A percentile compares a stretch with the other conserved stretches of the same genome.
phyloP scores from a whole-genome alignment of 495 filamentous ascomycete genomes.

The Aspergillus incahuasiensis region DNA sequence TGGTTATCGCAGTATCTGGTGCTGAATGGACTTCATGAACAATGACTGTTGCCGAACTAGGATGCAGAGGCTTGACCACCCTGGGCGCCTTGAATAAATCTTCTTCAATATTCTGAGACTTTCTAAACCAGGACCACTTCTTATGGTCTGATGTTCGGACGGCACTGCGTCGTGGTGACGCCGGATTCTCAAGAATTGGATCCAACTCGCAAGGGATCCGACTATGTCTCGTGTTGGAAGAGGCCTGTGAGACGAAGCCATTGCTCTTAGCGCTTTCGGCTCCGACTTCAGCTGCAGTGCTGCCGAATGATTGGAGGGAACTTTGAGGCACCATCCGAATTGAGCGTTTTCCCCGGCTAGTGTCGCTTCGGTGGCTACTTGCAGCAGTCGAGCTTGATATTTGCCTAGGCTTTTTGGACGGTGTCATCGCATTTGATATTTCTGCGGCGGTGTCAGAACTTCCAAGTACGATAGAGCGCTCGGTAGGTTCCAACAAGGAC shows the following conservation, averaged over 20 bases:
- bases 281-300: slow-evolving; percentile 15
- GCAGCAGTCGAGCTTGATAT: neutral
- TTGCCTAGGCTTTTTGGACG: neutral
- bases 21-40: slow-evolving; percentile 19
- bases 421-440: neutral
- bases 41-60: slow-evolving; percentile 26
- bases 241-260: neutral
- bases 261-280: neutral
- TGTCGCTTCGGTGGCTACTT: slow-evolving; percentile 1
- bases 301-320: slow-evolving; percentile 35
- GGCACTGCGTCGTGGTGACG: slow-evolving; percentile 25
- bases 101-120: slow-evolving; percentile 42
- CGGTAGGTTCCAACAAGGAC: slow-evolving; percentile 28
- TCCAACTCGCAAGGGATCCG: slow-evolving; percentile 22
- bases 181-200: slow-evolving; percentile 29
- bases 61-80: slow-evolving; percentile 18
- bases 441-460: neutral
- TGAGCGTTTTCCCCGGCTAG: slow-evolving; percentile 29
- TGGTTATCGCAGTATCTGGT: neutral
- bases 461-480: slow-evolving; percentile 52
- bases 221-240: slow-evolving; percentile 18
- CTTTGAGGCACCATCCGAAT: slow-evolving; percentile 47
- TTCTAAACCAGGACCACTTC: slow-evolving; percentile 65
- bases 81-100: slow-evolving; percentile 16
- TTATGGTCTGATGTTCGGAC: slow-evolving; percentile 35